phyloP scores from a whole-genome alignment of 2,329 filamentous ascomycete species.

The Talaromyces funiculosus region DNA sequence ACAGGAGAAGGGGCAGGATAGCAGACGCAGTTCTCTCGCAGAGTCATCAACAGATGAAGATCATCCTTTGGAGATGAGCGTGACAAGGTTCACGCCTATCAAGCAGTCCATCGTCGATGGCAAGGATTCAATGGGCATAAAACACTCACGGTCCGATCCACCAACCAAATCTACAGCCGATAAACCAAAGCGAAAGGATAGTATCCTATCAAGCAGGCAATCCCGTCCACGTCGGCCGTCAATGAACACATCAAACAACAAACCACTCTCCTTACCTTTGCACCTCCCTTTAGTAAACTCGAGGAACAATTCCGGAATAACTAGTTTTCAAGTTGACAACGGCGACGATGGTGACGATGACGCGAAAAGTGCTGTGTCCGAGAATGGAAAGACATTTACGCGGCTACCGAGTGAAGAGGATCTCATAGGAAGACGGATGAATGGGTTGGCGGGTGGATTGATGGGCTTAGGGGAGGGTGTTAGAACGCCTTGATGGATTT shows the following conservation, averaged over 20 bases:
- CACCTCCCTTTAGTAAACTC: background rate
- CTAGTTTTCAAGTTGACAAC: background rate
- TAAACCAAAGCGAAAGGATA: background rate
- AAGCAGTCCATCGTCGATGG: background rate
- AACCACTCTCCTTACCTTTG: background rate
- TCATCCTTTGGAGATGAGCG: slow-evolving; percentile 69
- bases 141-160: background rate
- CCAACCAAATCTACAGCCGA: background rate
- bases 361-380: background rate
- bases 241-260: background rate
- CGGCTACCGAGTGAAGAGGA: slow-evolving; percentile 54
- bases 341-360: background rate
- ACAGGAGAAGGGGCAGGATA: slow-evolving; percentile 25
- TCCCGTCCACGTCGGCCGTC: background rate
- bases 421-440: slow-evolving; percentile 36
- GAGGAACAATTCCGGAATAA: background rate
- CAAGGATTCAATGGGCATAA: background rate
- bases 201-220: background rate
- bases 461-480: slow-evolving; percentile 17
- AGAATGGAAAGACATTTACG: slow-evolving; percentile 20
- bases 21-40: slow-evolving; percentile 43
- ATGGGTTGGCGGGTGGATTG: slow-evolving; percentile 16
- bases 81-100: slow-evolving; percentile 38
- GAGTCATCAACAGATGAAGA: slow-evolving; percentile 76
- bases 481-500: slow-evolving; percentile 14